Evolutionary conservation across 2,329 filamentous ascomycete species (phyloP), one percentile per base, ranked within the genome.

Genomic region (Aspergillus latus): DNA sequence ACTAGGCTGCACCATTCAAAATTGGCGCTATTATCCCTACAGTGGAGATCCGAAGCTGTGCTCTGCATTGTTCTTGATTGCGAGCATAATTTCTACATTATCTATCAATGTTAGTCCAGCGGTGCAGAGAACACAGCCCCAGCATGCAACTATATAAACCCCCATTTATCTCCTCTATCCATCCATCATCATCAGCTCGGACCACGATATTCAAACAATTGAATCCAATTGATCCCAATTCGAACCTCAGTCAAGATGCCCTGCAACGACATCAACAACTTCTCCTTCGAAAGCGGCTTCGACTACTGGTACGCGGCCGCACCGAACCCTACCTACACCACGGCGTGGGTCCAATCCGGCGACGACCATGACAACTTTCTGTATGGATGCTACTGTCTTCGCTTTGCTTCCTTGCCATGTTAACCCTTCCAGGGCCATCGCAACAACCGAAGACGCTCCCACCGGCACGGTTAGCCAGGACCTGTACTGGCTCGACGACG

Each of bases 231-330:
- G 32, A 21, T 21, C 21, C 32, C 26, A 47, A 34, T n/a, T 39
- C 46, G 37, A 39, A 6, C 30, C 32, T 28, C 30, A 36, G 8
- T 21, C 16, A 29, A 49, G 26, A 49, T 49, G 46, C 32, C 30
- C 21, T 49, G 46, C 46, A 49, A 49, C 46, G 46, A 37, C 32
- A 49, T 49, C 46, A 49, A 49, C 32, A 49, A 49, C 46, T 32
- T 32, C 16, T 11, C n/a, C 32, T 49, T 49, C 46, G 46, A 39
- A 16, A 9, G 5, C 4, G 46, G 46, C 15, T 34, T 49, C 16
- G 15, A 26, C 8, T 37, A 9, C 32, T 49, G 46, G 46, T 26
- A 26, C 46, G 8, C 46, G 21, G 16, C 21, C 28, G 8, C 10
- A 32, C 21, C 21, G 21, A 16, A 16, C 40, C 39, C 39, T 21